Conservation (phyloP, 768 basidiomycete species). For the Cystofilobasidium ferigula region DNA sequence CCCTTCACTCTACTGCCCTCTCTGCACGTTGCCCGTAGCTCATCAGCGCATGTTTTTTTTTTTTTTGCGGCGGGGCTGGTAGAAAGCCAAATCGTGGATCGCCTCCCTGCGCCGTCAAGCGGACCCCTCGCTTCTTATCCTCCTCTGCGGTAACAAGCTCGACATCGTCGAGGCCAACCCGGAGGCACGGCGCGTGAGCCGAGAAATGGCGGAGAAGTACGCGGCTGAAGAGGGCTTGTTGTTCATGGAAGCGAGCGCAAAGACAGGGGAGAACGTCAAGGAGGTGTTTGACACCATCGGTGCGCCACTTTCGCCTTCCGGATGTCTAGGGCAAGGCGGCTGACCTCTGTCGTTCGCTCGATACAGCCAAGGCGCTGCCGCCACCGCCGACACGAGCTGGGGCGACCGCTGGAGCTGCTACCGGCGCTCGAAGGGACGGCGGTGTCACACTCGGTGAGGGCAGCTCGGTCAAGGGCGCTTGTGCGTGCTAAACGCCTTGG, state of each 20-base stretch:
- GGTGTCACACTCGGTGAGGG: neutral
- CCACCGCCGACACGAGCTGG: slow-evolving; percentile 1
- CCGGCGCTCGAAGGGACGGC: neutral
- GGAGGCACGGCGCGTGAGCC: slow-evolving; percentile 18
- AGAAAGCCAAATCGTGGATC: slow-evolving; percentile 95
- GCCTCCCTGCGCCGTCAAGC: slow-evolving; percentile 93
- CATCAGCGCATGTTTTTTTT: neutral
- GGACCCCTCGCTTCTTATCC: slow-evolving; percentile 91
- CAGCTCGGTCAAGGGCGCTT: neutral
- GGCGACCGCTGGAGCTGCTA: neutral
- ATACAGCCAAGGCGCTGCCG: neutral
- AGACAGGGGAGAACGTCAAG: slow-evolving; percentile 72
- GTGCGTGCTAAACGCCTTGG: neutral
- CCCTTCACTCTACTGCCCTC: too few relatives aligned
- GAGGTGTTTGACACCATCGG: slow-evolving; percentile 49
- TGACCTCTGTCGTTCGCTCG: neutral
- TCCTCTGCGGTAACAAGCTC: slow-evolving; percentile 89
- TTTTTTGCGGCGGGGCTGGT: slow-evolving; percentile 41
- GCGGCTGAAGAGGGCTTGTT: slow-evolving; percentile 83
- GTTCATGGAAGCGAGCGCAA: slow-evolving; percentile 87
- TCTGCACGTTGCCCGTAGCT: neutral
- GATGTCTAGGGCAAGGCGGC: neutral
- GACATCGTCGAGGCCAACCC: slow-evolving; percentile 46
- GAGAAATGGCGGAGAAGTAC: slow-evolving; percentile 80
- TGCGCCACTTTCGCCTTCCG: neutral